These are phyloP conservation scores for Monosporascus ibericus DNA, from an alignment of 2,329 filamentous ascomycete species.

Conservation along the genomic window DNA sequence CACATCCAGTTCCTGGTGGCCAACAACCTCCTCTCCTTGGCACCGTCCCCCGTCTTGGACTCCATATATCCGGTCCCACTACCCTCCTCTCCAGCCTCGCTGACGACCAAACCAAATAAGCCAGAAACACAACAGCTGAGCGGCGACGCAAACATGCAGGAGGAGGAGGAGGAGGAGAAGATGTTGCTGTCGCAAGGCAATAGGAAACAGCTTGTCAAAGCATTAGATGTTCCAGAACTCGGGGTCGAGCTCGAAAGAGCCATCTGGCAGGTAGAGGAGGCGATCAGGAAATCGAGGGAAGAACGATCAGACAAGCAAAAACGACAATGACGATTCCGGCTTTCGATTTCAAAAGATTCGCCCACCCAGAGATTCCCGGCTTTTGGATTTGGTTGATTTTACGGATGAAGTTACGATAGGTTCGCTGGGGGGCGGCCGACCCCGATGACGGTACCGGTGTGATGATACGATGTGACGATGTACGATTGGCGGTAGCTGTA, in stretches of 20 bases:
- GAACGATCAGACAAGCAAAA: constrained; percentile 8
- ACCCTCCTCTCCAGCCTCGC: constrained; percentile 17
- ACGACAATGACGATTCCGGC: neutral
- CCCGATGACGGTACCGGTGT: neutral
- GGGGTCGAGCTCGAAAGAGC: constrained; percentile 69
- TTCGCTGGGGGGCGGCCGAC: too few relatives aligned
- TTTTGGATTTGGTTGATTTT: too few relatives aligned
- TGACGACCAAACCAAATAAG: constrained; percentile 20
- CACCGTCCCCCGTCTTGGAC: constrained; percentile 65
- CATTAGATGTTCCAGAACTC: constrained; percentile 62
- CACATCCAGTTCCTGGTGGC: constrained; percentile 77
- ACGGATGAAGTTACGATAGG: too few relatives aligned
- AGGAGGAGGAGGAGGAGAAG: constrained; percentile 30
- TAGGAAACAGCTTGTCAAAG: constrained; percentile 52
- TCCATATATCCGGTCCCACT: constrained; percentile 54
- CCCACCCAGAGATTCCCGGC: too few relatives aligned
- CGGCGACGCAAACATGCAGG: neutral
- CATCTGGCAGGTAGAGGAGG: constrained; percentile 63
- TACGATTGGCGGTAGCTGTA: constrained; percentile 2
- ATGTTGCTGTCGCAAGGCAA: constrained; percentile 47
- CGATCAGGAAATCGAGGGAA: constrained; percentile 31
- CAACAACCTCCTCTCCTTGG: constrained; percentile 61
- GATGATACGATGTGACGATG: constrained; percentile 7
- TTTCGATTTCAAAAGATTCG: too few relatives aligned
- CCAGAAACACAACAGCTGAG: constrained; percentile 14